Base-by-base conservation (phyloP, 2,329 filamentous ascomycete species). In the Fonsecaea monophora region DNA sequence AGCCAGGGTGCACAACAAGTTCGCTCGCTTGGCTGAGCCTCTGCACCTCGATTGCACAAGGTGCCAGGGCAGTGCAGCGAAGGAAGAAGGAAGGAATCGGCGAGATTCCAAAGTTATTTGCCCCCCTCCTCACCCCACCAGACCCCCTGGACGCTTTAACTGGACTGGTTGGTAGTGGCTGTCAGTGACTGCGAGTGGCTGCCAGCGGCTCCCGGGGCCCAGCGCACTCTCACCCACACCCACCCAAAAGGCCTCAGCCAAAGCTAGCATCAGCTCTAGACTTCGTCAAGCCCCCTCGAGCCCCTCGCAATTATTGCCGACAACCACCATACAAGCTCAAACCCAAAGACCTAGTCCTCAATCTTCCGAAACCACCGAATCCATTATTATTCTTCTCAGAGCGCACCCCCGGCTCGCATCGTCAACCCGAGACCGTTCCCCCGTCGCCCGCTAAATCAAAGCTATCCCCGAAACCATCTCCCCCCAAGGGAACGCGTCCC, bases 391-490 rank as follows among this genome's bases (percentile, higher is more conserved):
- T 50, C 8, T 50, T 50, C 8, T 50, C 18, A 50, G 25, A 50
- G 45, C 30, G 34, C 35, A 45, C 50, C 65, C 64, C 60, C 67
- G 63, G 60, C 67, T 65, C 63, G 53, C 63, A 62, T 68, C 66
- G 63, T 66, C 63, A 59, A 48, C 35, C 64, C 64, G 57, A 60
- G 56, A 53, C 60, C 65, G 64, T 66, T 60, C 38, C 56, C 60
- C 48, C 58, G 53, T 50, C 66, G 55, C 60, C 67, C 67, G 67
- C 64, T 66, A 69, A 66, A 42, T 34, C 55, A 60, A 62, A 64
- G 59, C 64, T n/a, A 37, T 42, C 53, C 42, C 42, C 48, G 25
- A 48, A 50, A 62, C 59, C 60, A 53, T 34, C 25, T 34, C 30
- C 32, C 35, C 53, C 45, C 48, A 40, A 48, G 50, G 55, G 40